Evolutionary conservation across 148 eudicot genomes (phyloP).

Genomic region (Pharnaceum exiguum): DNA sequence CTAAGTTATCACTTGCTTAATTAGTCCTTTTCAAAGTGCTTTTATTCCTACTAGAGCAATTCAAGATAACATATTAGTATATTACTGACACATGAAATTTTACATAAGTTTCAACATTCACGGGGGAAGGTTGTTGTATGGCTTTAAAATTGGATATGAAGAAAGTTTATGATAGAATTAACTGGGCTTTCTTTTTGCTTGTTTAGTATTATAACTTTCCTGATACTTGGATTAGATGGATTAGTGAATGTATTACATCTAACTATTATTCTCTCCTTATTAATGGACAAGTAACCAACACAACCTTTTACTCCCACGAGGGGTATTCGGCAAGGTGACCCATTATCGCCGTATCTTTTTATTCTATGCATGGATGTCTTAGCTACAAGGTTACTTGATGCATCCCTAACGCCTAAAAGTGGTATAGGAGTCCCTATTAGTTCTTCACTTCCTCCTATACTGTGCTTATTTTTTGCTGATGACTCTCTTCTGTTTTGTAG

Average conservation of each 20-base stretch:
- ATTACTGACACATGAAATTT: not conserved
- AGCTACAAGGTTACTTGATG: not conserved
- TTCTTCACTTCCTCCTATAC: not conserved
- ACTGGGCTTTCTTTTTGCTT: not conserved
- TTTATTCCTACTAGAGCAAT: not conserved
- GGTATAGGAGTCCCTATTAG: not conserved
- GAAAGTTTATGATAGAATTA: not conserved
- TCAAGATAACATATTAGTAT: not conserved
- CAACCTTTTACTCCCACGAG: not conserved
- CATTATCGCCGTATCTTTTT: not conserved
- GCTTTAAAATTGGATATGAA: not conserved
- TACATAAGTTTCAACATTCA: not conserved
- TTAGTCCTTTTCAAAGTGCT: not conserved
- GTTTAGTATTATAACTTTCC: not conserved
- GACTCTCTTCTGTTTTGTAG: not conserved
- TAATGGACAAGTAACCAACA: not conserved
- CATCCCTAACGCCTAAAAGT: not conserved
- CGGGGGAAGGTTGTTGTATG: not conserved
- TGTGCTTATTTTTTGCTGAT: not conserved
- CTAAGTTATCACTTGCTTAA: not conserved
- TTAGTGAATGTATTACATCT: not conserved
- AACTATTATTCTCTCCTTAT: not conserved
- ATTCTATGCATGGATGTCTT: not conserved
- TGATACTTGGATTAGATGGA: not conserved
- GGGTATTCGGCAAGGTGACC: not conserved